phyloP scores from a whole-genome alignment of 768 basidiomycete species.

The Leucocoprinus leucothites region DNA sequence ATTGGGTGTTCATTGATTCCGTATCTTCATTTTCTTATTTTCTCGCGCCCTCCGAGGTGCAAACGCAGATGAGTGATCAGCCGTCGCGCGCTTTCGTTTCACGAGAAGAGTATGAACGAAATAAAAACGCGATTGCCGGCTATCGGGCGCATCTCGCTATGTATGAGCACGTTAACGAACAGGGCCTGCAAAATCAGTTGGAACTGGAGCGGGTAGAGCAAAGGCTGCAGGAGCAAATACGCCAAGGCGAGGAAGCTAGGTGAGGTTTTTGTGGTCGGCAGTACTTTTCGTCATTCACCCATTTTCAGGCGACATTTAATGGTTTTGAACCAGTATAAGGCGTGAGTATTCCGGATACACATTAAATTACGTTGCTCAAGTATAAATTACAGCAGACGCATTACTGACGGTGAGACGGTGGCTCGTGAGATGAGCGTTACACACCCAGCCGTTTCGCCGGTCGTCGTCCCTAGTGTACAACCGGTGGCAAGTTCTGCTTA shows the following conservation, averaged over 20 bases:
- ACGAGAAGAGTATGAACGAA: conserved; percentile 15
- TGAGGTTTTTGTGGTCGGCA: conserved; percentile 23
- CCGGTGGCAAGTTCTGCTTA: conserved; percentile 2
- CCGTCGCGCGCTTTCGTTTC: neutral
- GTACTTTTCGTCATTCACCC: neutral
- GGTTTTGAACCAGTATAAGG: neutral
- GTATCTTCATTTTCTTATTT: neutral
- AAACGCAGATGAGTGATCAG: conserved; percentile 1
- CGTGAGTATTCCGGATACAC: neutral
- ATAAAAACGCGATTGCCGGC: conserved; percentile 6
- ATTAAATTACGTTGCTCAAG: neutral
- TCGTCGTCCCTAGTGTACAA: neutral
- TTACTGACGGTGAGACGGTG: neutral
- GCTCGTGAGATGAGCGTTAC: neutral
- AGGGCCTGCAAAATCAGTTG: conserved; percentile 30
- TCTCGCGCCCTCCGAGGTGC: conserved; percentile 4
- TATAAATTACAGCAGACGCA: neutral
- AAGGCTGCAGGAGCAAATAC: conserved; percentile 23
- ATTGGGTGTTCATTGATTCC: neutral
- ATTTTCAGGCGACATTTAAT: conserved; percentile 6
- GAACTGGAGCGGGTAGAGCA: conserved; percentile 15
- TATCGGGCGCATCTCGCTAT: conserved; percentile 25
- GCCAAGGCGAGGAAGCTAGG: conserved; percentile 46
- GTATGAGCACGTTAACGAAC: conserved; percentile 38
- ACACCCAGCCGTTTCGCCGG: neutral